Percentiles rank a stretch among this genome's conserved stretches.
Conservation (phyloP, 2,329 filamentous ascomycete species). For the Diaporthe citri region DNA sequence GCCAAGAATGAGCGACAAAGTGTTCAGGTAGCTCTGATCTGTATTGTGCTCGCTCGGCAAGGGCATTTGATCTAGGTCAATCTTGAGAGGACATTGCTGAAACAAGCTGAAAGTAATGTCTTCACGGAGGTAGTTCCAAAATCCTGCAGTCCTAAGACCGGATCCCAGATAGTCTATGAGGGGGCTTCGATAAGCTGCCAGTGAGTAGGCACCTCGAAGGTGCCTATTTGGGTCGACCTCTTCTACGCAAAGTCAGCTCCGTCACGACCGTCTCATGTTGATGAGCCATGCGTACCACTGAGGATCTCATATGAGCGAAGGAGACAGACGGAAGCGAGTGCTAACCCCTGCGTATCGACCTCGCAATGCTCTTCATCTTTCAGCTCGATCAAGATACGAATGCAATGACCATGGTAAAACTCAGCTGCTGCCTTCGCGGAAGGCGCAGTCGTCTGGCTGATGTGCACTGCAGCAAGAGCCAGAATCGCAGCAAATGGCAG, state of each 20-base stretch:
- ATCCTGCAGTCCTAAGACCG: slow-evolving; percentile 55
- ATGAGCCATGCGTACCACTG: slow-evolving; percentile 48
- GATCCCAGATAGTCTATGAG: slow-evolving; percentile 43
- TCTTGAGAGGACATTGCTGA: slow-evolving; percentile 55
- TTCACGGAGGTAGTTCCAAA: slow-evolving; percentile 65
- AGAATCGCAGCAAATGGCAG: slow-evolving; percentile 59
- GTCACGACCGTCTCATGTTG: no score
- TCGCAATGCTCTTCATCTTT: not conserved
- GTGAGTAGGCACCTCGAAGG: slow-evolving; percentile 59
- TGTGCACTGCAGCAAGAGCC: slow-evolving; percentile 59
- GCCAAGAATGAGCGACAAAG: slow-evolving; percentile 57
- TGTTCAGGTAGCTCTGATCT: slow-evolving; percentile 55
- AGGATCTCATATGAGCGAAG: slow-evolving; percentile 63
- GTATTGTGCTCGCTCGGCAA: slow-evolving; percentile 34
- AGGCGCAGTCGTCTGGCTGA: slow-evolving; percentile 49
- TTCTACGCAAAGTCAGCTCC: slow-evolving; percentile 44
- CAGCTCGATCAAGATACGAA: slow-evolving; percentile 47
- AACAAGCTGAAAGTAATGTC: slow-evolving; percentile 67
- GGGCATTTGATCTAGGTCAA: slow-evolving; percentile 49
- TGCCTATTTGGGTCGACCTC: slow-evolving; percentile 58
- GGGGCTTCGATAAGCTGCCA: slow-evolving; percentile 49
- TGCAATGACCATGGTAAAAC: slow-evolving; percentile 56
- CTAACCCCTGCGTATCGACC: slow-evolving; percentile 48
- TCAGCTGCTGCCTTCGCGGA: slow-evolving; percentile 49
- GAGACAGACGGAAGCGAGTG: slow-evolving; percentile 60